Conservation (phyloP, 2,329 filamentous ascomycete species). For the Fusarium paranaense region DNA sequence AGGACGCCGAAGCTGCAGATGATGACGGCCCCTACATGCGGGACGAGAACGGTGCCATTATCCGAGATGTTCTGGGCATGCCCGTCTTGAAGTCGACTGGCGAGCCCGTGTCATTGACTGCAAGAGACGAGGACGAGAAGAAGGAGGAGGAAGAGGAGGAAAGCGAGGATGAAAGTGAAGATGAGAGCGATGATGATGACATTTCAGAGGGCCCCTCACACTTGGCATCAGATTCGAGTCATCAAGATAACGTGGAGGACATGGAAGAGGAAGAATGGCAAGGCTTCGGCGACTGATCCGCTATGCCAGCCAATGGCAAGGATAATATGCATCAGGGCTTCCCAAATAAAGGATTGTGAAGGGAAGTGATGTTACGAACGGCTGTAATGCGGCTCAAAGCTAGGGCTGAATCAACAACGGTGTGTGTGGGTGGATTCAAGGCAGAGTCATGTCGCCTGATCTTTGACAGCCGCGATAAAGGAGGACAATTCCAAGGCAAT, state of each 20-base stretch:
- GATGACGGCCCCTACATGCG: slow-evolving; percentile 64
- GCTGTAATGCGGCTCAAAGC: not conserved
- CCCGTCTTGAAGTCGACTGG: slow-evolving; percentile 53
- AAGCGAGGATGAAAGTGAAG: slow-evolving; percentile 23
- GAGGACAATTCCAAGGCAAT: not conserved
- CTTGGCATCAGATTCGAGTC: slow-evolving; percentile 15
- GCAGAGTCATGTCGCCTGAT: slow-evolving; percentile 20
- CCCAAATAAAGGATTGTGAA: not conserved
- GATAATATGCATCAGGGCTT: not conserved
- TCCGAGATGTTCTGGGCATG: slow-evolving; percentile 55
- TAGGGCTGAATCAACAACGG: not conserved
- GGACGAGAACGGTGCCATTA: slow-evolving; percentile 66
- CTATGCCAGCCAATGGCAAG: slow-evolving; percentile 3
- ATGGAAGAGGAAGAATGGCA: slow-evolving; percentile 42
- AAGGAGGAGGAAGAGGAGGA: slow-evolving; percentile 35
- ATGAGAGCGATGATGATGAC: slow-evolving; percentile 6
- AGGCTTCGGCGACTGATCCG: slow-evolving; percentile 40
- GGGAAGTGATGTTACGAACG: not conserved
- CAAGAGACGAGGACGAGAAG: slow-evolving; percentile 39
- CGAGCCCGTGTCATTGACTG: slow-evolving; percentile 42
- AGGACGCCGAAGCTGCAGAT: slow-evolving; percentile 25
- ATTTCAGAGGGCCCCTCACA: slow-evolving; percentile 11
- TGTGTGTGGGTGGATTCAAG: not conserved
- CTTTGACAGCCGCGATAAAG: slow-evolving; percentile 2
- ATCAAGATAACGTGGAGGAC: slow-evolving; percentile 33